Base-by-base conservation (phyloP, 306 rosid species). In the Quercus ilex region DNA sequence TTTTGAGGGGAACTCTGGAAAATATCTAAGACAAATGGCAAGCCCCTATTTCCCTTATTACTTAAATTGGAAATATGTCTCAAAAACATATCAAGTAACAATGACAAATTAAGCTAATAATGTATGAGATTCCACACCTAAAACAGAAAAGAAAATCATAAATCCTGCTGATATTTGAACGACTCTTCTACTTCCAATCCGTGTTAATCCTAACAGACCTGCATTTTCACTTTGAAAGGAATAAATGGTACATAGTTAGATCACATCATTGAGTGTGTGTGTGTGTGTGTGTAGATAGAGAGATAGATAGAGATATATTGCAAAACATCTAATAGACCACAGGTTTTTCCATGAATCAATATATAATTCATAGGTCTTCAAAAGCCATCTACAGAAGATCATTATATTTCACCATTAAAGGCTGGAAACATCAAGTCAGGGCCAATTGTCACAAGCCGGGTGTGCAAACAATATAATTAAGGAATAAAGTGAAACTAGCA, bases 161-260 rank as follows among this genome's bases (percentile, higher is more conserved):
- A 95, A 95, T 26, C 38, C 92, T 0, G 97, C 97, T 46, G 97
- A 60, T 69, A 92, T 85, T 85, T 92, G 94, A 79, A 91, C 7
- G 77, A 92, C 97, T 83, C 86, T 85, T 57, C 99, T 88, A 28
- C 99, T 95, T 83, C 97, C 95, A 77, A 91, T 78, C n/a, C 85
- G 80, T 13, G 99, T 95, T 80, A 95, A 83, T 63, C 97, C 99
- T 85, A 91, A 79, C 30, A 95, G 93, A 77, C 99, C 99, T 77
- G 94, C 99, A 86, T 91, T 95, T 89, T 92, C 95, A 73, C 97
- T 95, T 56, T 64, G 46, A 13, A 74, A 14, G 52, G 38, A 77
- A 74, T 79, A 82, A 86, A 73, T 17, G 64, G 72, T 52, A 25
- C 26, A 69, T 12, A 25, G 77, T 82, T 73, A 80, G 82, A 63